Percentiles rank a stretch among this genome's conserved stretches.
Evolutionary conservation across 2,329 filamentous ascomycete genomes (phyloP).

Genomic region (Talaromyces sp.): DNA sequence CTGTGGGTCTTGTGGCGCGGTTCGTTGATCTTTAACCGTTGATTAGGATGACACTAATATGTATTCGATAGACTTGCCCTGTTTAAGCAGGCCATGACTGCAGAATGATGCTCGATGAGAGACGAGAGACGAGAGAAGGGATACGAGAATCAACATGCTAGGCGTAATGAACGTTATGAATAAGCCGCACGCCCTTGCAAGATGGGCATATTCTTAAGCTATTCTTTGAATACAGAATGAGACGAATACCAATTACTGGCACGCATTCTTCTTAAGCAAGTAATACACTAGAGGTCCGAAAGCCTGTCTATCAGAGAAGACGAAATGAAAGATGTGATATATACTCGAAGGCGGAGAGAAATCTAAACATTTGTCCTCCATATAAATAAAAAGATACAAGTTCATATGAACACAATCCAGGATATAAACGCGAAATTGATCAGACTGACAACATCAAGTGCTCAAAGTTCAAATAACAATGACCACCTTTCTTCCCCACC

Average conservation of each 20-base stretch:
- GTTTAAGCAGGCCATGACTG: conserved; percentile 8
- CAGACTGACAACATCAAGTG: background rate
- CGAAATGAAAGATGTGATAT: conserved; percentile 16
- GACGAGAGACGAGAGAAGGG: background rate
- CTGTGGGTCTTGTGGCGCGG: conserved; percentile 28
- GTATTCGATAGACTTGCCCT: conserved; percentile 23
- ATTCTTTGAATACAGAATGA: background rate
- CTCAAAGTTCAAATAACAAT: background rate
- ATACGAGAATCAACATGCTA: background rate
- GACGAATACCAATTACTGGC: background rate
- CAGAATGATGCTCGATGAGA: background rate
- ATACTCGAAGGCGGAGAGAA: conserved; percentile 15
- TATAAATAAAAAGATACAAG: conserved; percentile 3
- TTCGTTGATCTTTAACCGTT: conserved; percentile 9
- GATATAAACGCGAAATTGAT: conserved; percentile 20
- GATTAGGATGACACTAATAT: conserved; percentile 5
- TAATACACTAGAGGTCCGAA: too few relatives aligned
- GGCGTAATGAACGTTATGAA: conserved; percentile 2
- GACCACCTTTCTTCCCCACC: background rate
- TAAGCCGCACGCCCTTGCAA: too few relatives aligned
- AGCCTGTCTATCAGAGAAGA: background rate
- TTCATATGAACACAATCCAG: conserved; percentile 20
- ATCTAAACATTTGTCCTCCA: conserved; percentile 10
- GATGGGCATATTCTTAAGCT: background rate
- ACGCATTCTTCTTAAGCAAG: too few relatives aligned